Percentiles rank a stretch among this genome's conserved stretches.
Conservation (phyloP, 805 yeast species). For the Lipomyces mesembrius region DNA sequence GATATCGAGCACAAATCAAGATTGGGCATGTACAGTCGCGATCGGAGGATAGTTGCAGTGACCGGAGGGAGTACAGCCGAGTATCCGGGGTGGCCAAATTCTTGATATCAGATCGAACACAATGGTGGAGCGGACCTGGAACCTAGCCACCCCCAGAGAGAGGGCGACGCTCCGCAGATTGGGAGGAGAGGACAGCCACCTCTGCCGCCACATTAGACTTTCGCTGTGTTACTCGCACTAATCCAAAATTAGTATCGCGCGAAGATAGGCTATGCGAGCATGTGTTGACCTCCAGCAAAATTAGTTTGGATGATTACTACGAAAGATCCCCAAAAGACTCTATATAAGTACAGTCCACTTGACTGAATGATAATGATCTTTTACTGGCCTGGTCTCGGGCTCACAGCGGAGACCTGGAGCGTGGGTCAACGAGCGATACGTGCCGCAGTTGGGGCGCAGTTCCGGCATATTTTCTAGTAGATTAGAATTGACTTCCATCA, state of each 20-base stretch:
- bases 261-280: neutral
- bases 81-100: neutral
- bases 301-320: neutral
- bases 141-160: neutral
- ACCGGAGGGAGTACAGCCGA: neutral
- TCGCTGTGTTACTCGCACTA: neutral
- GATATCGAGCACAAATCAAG: neutral
- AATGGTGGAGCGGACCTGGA: neutral
- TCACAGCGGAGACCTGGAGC: neutral
- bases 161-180: too few relatives aligned
- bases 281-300: neutral
- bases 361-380: neutral
- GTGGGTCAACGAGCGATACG: neutral
- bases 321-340: neutral
- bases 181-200: neutral
- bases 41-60: neutral
- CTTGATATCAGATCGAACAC: neutral
- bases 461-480: too few relatives aligned
- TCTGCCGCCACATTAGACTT: neutral
- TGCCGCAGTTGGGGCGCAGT: neutral
- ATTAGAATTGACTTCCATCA: too few relatives aligned
- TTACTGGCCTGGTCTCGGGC: neutral
- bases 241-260: neutral
- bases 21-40: neutral
- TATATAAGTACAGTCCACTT: neutral